Base-by-base conservation (phyloP, 768 basidiomycete genomes). In the Termitomyces bulborhizus region DNA sequence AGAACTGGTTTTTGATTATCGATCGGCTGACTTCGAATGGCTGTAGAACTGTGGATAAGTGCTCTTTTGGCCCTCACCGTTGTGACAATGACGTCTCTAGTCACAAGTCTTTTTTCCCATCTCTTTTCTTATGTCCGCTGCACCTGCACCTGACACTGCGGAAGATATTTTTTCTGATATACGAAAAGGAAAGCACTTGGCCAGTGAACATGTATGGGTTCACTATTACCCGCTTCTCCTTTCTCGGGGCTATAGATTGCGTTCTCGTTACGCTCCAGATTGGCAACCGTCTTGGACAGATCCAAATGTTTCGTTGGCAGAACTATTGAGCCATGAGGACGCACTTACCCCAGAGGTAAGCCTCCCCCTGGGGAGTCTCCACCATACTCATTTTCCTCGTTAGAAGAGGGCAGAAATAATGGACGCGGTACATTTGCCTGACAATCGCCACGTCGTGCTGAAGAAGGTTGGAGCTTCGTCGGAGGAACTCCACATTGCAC, bases 371-470 rank as follows among this genome's bases (percentile, higher is more conserved):
- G 1, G 41, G 27, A 11, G 5, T 32, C 15, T n/a, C 13, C n/a
- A 40, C 6, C 9, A 16, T 5, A n/a, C 27, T 40, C 7, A 40
- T n/a, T 21, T 12, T 4, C 29, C 6, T 51, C 21, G 3, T 37
- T 21, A 50, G 42, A 50, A 50, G 44, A 48, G 18, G 4, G 43
- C 32, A 37, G 42, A 24, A 18, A 39, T 37, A 24, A 48, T 56
- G 16, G 55, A 56, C 18, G 55, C 55, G 12, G 21, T 40, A 27
- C 37, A 49, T 11, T 7, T 51, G 29, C n/a, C 36, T 9, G 55
- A 56, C 43, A 32, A 45, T n/a, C 55, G 49, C 18, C 42, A 51
- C 11, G 55, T 56, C n/a, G 49, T 56, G 6, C 21, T 56, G 2
- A 56, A 56, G 18, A 50, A 43, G n/a, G 24, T 56, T 7, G 16